Evolutionary conservation across 2,329 filamentous ascomycete genomes (phyloP), one percentile per base, ranked within the genome.

Genomic region (Claviceps citrina): DNA sequence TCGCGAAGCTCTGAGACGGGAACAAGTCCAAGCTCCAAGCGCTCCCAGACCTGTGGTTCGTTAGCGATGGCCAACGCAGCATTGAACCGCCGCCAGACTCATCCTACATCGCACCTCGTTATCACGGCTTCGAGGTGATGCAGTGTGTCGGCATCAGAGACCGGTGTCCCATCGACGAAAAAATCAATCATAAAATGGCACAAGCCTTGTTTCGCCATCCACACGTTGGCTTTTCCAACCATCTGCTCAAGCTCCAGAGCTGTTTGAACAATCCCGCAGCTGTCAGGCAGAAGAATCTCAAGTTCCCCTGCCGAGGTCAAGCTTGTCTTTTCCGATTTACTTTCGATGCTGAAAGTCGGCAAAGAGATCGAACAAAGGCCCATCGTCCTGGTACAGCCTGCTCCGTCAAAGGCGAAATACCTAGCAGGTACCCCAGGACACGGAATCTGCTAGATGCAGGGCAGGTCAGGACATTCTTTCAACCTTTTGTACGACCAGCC

Each of bases 151-250:
- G 24, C 15, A 1, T 52, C 47, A 3, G 36, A 31, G 5, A 53
- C 18, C 2, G 44, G 40, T 7, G 45, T 36, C 6, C 44, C 49
- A 24, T 53, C 43, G 4, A 52, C 32, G 1, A 49, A 38, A 1
- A 61, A 9, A 1, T 50, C 50, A 20, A 57, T n/a, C 5, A 51
- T 45, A 13, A 62, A 46, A 31, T 47, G 48, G 38, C 58, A 61
- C 9, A 45, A 39, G 1, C 56, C 50, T 6, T 43, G 46, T n/a
- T 56, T 53, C 9, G 49, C 46, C 25, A 60, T 53, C 60, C 60
- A 63, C 19, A 62, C 38, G 27, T 55, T 49, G 2, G 43, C 35
- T 8, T 51, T 42, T 15, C 34, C 43, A 13, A 53, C 44, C 1
- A 50, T 31, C 0, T 46, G 38, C 1, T 48, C 35, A 13, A 63